Conservation (phyloP, 768 basidiomycete genomes). For the Exidia glandulosa region DNA sequence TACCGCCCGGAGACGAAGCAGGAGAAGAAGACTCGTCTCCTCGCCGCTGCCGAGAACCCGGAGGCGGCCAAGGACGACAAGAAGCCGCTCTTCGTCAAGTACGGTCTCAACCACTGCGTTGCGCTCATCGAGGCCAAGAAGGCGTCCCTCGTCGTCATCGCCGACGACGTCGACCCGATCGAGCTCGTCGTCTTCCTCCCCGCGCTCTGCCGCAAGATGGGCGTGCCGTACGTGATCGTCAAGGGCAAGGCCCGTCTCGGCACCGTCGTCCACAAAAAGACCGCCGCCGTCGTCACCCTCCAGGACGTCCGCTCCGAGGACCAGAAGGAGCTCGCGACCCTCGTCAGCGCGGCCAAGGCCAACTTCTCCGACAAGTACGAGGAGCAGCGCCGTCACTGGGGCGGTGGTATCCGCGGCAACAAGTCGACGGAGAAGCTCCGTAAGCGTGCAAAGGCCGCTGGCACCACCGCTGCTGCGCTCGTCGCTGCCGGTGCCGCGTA, state of each 20-base stretch:
- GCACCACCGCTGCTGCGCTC: slow-evolving; percentile 39
- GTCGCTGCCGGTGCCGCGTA: neutral
- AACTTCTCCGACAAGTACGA: slow-evolving; percentile 97
- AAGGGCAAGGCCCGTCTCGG: slow-evolving; percentile 98
- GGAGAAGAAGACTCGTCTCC: slow-evolving; percentile 94
- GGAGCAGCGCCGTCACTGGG: slow-evolving; percentile 85
- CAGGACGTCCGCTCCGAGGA: slow-evolving; percentile 96
- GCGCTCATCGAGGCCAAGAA: slow-evolving; percentile 97
- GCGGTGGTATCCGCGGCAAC: slow-evolving; percentile 90
- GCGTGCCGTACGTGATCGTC: slow-evolving; percentile 95
- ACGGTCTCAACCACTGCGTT: slow-evolving; percentile 93
- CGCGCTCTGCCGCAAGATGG: slow-evolving; percentile 98
- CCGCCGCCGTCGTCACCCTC: slow-evolving; percentile 78
- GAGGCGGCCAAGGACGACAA: slow-evolving; percentile 66
- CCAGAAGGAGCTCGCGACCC: slow-evolving; percentile 81
- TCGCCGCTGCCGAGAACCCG: slow-evolving; percentile 65
- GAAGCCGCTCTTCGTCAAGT: slow-evolving; percentile 93
- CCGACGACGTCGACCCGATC: slow-evolving; percentile 97
- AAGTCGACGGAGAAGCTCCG: slow-evolving; percentile 89
- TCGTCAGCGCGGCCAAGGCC: slow-evolving; percentile 88
- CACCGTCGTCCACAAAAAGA: slow-evolving; percentile 98
- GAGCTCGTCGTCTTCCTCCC: slow-evolving; percentile 98
- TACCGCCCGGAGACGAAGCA: slow-evolving; percentile 82
- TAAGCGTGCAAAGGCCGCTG: slow-evolving; percentile 88
- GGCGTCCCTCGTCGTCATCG: slow-evolving; percentile 89